These are phyloP conservation scores for Dentipellis fragilis DNA, from an alignment of 768 basidiomycete species.

Conservation along the genomic window DNA sequence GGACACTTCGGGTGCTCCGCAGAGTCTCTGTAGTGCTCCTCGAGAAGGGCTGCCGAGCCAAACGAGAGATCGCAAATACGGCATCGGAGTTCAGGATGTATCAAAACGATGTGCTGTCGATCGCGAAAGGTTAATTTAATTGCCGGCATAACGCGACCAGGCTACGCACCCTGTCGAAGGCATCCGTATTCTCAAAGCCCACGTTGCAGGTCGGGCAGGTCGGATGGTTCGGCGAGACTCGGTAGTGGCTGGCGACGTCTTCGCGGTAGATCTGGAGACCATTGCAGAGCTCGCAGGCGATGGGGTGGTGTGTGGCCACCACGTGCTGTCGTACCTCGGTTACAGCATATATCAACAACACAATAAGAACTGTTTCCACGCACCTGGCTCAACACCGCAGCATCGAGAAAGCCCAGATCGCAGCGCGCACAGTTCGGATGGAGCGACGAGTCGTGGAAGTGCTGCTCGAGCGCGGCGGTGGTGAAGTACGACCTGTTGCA, in stretches of 20 bases:
- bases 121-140: background rate
- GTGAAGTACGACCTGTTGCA: background rate
- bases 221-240: constrained; percentile 4
- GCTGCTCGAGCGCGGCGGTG: background rate
- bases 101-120: constrained; percentile 4
- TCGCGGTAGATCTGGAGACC: constrained; percentile 10
- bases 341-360: background rate
- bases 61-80: constrained; percentile 6
- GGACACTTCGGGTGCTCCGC: constrained; percentile 35
- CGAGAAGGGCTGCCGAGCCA: constrained; percentile 5
- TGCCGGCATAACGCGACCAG: background rate
- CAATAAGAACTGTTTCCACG: background rate
- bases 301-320: constrained; percentile 7
- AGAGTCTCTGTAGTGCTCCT: constrained; percentile 19
- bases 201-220: constrained; percentile 8
- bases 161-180: constrained; percentile 6
- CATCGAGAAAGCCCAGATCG: constrained; percentile 28
- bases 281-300: constrained; percentile 7
- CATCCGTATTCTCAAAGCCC: constrained; percentile 9
- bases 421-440: background rate
- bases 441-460: background rate
- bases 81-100: constrained; percentile 8
- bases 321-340: constrained; percentile 21
- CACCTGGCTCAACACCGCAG: background rate
- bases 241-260: constrained; percentile 9